Evolutionary conservation across 768 basidiomycete species (phyloP), one percentile per base, ranked within the genome.

Genomic region (Tricholoma furcatifolium): DNA sequence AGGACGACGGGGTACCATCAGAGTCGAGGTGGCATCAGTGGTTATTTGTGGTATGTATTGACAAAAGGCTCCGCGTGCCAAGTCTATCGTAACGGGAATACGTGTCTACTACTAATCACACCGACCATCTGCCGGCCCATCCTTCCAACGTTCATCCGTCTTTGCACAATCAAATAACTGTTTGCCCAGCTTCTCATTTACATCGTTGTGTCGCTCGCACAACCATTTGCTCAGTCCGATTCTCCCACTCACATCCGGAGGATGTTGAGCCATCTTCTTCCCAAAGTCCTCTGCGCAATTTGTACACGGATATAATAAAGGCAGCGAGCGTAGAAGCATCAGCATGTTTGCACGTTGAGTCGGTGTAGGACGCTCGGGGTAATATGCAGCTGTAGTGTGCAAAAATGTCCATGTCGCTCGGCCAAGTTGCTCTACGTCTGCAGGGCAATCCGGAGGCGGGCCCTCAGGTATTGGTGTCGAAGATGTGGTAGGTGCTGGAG

Each of bases 321-420:
- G 93, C 36, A 96, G 69, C 1, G 93, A 79, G 44, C 80, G 79
- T 12, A 98, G 70, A 21, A 98, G 77, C 61, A 79, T 76, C 31
- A 91, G 74, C 94, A 98, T 98, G 58, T 90, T 85, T 24, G 83
- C 78, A 52, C 89, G 86, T 61, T 96, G 92, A 6, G 74, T 72
- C 1, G 84, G 76, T 0, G 86, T 82, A 1, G 96, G 92, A 14
- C 73, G 70, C n/a, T 87, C 83, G 23, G 96, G 94, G 71, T 94
- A 98, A 70, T 98, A 97, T 18, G 96, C 93, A 0, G 94, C 95
- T 5, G 96, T 88, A 8, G 93, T 87, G 64, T 98, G 96, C 30
- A 98, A 77, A 79, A 98, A 98, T 14, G 93, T 88, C 96, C 96
- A 98, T 1, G 96, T 96, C 41, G 95, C 88, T 44, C 85, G 84